Evolutionary conservation across 768 basidiomycete species (phyloP).

Genomic region (Termitomyces sp.): DNA sequence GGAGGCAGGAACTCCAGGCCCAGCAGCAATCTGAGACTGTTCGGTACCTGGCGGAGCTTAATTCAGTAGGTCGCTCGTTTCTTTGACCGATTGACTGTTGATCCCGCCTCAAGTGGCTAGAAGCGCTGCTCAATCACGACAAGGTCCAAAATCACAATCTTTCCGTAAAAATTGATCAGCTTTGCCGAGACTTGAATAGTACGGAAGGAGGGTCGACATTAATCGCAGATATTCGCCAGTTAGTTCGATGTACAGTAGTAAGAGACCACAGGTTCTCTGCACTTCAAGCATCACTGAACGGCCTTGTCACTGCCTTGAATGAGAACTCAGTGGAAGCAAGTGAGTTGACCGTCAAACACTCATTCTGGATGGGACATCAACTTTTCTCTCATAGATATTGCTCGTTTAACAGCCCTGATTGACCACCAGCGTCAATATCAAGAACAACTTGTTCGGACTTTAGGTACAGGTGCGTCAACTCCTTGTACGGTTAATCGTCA

Average conservation of each 20-base stretch:
- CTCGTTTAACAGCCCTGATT: constrained; percentile 48
- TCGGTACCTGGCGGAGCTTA: constrained; percentile 75
- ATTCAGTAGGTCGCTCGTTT: constrained; percentile 39
- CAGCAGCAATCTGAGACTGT: constrained; percentile 71
- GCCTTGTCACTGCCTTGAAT: constrained; percentile 25
- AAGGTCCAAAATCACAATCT: constrained; percentile 65
- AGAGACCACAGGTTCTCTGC: constrained; percentile 29
- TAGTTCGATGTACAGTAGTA: constrained; percentile 25
- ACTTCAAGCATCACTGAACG: constrained; percentile 35
- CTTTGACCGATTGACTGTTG: not conserved
- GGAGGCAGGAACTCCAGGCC: constrained; percentile 40
- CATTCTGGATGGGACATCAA: not conserved
- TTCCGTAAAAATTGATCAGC: constrained; percentile 50
- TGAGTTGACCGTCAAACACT: not conserved
- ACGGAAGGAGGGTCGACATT: constrained; percentile 17
- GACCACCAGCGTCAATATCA: constrained; percentile 70
- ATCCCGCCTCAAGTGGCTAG: constrained; percentile 62
- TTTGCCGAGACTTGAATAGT: constrained; percentile 50
- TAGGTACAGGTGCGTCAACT: constrained; percentile 49
- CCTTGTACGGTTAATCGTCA: not conserved
- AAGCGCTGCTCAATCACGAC: constrained; percentile 74
- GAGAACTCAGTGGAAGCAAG: constrained; percentile 15
- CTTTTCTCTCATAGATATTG: not conserved
- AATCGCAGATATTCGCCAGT: constrained; percentile 30
- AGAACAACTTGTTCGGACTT: constrained; percentile 56